Conservation (phyloP, 1,139 yeast species). For the Taphrina flavorubra region DNA sequence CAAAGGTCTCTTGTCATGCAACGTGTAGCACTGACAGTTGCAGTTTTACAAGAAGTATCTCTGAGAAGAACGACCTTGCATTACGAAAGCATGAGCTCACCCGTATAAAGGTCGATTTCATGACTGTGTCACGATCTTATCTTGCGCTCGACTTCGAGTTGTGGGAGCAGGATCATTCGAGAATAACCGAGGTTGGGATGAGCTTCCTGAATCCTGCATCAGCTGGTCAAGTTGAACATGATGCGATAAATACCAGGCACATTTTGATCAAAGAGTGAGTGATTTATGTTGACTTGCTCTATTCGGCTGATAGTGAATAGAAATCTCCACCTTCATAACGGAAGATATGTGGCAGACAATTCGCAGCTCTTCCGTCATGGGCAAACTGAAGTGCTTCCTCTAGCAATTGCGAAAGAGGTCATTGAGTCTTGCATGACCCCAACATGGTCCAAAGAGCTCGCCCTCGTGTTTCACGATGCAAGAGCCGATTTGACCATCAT, state of each 20-base stretch:
- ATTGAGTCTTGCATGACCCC: neutral
- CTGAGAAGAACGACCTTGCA: neutral
- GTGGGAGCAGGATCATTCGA: conserved; percentile 23
- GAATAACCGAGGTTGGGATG: conserved; percentile 35
- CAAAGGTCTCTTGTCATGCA: neutral
- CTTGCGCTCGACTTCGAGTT: conserved; percentile 24
- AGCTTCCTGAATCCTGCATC: conserved; percentile 2
- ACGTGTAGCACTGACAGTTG: neutral
- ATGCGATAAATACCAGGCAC: conserved; percentile 7
- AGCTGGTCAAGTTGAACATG: neutral
- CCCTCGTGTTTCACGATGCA: conserved; percentile 26
- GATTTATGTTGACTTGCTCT: neutral
- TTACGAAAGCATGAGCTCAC: neutral
- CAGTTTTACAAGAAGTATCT: neutral
- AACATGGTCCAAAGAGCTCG: neutral
- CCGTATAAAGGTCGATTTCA: neutral
- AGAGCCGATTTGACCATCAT: conserved; percentile 15
- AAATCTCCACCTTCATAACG: conserved; percentile 4
- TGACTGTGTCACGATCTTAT: neutral
- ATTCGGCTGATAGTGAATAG: neutral
- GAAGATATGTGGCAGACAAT: conserved; percentile 18
- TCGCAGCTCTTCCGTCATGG: conserved; percentile 22
- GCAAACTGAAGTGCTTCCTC: conserved; percentile 3
- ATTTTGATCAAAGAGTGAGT: conserved; percentile 13
- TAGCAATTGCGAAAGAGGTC: neutral